Conservation (phyloP, 768 basidiomycete genomes). For the Calocybe indica region DNA sequence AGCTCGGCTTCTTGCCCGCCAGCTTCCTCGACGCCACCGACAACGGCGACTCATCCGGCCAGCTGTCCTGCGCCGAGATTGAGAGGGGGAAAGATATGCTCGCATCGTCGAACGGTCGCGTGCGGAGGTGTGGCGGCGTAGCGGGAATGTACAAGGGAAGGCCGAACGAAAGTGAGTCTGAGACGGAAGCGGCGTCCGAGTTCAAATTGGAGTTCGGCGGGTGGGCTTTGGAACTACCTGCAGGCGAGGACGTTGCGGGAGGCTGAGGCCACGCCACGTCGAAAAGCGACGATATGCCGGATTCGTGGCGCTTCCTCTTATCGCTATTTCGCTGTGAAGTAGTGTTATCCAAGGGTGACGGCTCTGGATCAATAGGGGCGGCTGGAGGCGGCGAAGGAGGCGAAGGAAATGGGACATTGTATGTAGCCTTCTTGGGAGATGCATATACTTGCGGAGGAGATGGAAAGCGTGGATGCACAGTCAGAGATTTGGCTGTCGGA, state of each 20-base stretch:
- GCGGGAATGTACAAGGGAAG: slow-evolving; percentile 13
- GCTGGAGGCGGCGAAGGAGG: slow-evolving; percentile 7
- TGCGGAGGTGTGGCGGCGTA: slow-evolving; percentile 12
- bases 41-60: background rate
- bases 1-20: slow-evolving; percentile 13
- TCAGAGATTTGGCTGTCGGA: slow-evolving; percentile 34
- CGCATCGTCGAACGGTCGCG: slow-evolving; percentile 26
- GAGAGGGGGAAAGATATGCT: slow-evolving; percentile 17
- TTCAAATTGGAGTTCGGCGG: background rate
- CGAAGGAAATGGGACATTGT: slow-evolving; percentile 2
- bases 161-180: slow-evolving; percentile 10
- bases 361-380: background rate
- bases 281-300: slow-evolving; percentile 31
- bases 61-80: too few species aligned
- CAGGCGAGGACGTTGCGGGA: slow-evolving; percentile 12
- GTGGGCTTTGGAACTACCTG: slow-evolving; percentile 1
- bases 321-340: slow-evolving; percentile 19
- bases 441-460: slow-evolving; percentile 15
- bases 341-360: slow-evolving; percentile 1
- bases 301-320: slow-evolving; percentile 20
- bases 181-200: slow-evolving; percentile 2
- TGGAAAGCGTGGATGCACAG: slow-evolving; percentile 19
- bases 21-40: slow-evolving; percentile 10
- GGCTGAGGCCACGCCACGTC: slow-evolving; percentile 35
- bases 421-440: slow-evolving; percentile 7